These are phyloP conservation scores for Colletotrichum eremochloae DNA, from an alignment of 2,329 filamentous ascomycete genomes.

Conservation along the genomic window DNA sequence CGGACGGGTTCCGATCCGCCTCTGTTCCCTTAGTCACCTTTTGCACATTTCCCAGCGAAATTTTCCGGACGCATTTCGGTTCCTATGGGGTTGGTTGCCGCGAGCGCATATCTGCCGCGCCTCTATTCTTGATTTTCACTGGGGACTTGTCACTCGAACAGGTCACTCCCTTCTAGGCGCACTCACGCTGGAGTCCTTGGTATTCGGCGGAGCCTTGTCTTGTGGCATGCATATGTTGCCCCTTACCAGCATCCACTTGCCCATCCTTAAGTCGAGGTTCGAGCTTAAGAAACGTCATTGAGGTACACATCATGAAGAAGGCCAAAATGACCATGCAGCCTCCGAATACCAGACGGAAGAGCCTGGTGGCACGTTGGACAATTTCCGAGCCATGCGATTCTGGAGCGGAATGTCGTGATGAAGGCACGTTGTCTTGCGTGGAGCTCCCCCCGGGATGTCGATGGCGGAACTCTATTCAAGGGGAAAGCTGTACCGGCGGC, in stretches of 20 bases:
- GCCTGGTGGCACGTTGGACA: neutral
- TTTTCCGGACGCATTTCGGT: too few relatives aligned
- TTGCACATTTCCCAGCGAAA: neutral
- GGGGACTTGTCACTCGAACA: neutral
- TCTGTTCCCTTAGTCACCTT: neutral
- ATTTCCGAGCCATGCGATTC: neutral
- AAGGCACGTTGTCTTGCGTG: neutral
- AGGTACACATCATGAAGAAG: neutral
- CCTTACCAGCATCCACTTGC: too few relatives aligned
- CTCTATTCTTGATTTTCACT: neutral
- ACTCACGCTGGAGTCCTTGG: neutral
- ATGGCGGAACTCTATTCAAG: conserved; percentile 26
- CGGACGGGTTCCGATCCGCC: neutral
- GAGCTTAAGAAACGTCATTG: too few relatives aligned
- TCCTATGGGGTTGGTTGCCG: neutral
- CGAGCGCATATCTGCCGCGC: neutral
- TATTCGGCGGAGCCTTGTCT: neutral
- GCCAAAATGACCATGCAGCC: neutral
- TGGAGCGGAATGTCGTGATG: neutral
- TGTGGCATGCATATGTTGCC: neutral
- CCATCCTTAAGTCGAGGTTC: neutral
- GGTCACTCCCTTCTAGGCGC: neutral
- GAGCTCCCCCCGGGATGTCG: neutral
- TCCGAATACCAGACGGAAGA: neutral
- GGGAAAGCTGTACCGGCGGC: neutral